Base-by-base conservation (phyloP, 805 yeast species). In the Naumovozyma dairenensis region DNA sequence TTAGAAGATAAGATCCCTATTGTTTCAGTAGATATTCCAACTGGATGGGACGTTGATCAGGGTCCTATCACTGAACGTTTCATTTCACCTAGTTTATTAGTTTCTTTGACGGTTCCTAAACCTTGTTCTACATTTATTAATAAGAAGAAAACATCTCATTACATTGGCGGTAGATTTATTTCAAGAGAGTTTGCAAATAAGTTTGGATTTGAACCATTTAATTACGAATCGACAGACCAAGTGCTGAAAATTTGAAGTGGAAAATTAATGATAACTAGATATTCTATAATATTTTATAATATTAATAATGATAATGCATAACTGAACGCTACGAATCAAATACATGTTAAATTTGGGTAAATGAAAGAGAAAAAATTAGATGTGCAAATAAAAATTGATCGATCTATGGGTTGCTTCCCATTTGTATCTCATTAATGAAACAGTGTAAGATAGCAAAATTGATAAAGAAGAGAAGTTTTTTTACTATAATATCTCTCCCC, bases 31-130 rank as follows among this genome's bases (percentile, higher is more conserved):
- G 98, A 92, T 55, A 74, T 89, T 30, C 98, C 98, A 0, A 81
- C 94, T 2, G 95, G 96, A 0, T 92, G 98, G 98, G 89, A 87
- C 51, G 97, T 92, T 8, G 94, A 92, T 49, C 50, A 68, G 6
- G 98, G 98, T 0, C 94, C 92, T 0, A 57, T 63, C 0, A 59
- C 55, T 2, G 57, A 61, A 8, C 59, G 55, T 0, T 49, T 63
- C 13, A 50, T 81, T 36, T 63, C 63, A 17, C 94, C 96, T 1
- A 57, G 68, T 5, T 74, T 76, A 44, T 63, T 92, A 31, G 77
- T 92, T 7, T 80, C 94, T 32, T 62, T 92, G 31, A 87, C 97
- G 0, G 96, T 95, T 0, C 98, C 98, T 6, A 92, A 92, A 52
- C 92, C 93, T 0, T 87, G 94, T 34, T 74, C 93, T 2, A 52